A percentile compares a stretch with the other conserved stretches of the same genome.
phyloP scores from a whole-genome alignment of 108 stramenopile species.

The Skeletonema menzelii region DNA sequence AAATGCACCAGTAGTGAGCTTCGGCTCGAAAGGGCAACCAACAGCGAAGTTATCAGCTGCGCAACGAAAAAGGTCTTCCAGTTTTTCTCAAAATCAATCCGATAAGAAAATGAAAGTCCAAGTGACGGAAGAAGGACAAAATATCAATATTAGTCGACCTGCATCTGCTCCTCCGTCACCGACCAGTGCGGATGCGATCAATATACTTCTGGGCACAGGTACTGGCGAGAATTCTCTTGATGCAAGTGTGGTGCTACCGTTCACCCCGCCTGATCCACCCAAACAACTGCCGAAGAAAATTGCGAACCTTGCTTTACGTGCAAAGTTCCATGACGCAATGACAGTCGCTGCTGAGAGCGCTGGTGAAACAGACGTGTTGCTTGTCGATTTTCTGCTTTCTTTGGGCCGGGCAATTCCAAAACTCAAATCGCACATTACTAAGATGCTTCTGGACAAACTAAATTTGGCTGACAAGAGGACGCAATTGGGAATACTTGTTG shows the following conservation, averaged over 20 bases:
- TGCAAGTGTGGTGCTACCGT: constrained; percentile 8
- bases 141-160: not conserved
- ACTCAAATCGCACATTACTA: constrained; percentile 56
- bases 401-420: constrained; percentile 72
- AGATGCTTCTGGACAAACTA: constrained; percentile 54
- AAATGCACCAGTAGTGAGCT: constrained; percentile 10
- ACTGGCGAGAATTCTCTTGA: not conserved
- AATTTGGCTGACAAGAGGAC: constrained; percentile 36
- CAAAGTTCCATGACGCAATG: constrained; percentile 35
- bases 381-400: constrained; percentile 45
- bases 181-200: not conserved
- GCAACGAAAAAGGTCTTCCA: constrained; percentile 21
- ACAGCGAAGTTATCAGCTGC: not conserved
- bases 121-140: not conserved
- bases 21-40: constrained; percentile 2
- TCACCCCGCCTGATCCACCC: constrained; percentile 29
- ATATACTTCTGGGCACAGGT: not conserved
- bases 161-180: constrained; percentile 12
- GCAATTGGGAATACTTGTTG: constrained; percentile 10
- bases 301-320: constrained; percentile 20
- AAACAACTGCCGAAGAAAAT: constrained; percentile 17
- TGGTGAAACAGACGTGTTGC: not conserved
- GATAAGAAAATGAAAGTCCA: constrained; percentile 13
- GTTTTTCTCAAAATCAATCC: constrained; percentile 7
- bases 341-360: constrained; percentile 1